A percentile compares a stretch with the other conserved stretches of the same genome.
Conservation (phyloP, 169 alveolate genomes). For the Plasmodium cynomolgi region DNA sequence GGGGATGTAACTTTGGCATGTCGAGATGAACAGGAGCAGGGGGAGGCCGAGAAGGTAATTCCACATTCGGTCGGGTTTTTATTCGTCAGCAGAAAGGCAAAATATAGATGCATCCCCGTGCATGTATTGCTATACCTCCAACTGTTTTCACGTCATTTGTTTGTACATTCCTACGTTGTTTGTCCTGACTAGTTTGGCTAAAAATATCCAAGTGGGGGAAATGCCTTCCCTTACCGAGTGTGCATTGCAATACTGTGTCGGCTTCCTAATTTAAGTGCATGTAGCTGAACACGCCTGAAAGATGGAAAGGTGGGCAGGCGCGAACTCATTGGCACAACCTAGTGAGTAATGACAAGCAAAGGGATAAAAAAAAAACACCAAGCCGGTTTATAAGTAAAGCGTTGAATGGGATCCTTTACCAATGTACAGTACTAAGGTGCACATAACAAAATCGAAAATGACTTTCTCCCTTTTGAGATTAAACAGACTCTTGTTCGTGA, state of each 20-base stretch:
- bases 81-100: neutral
- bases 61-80: slow-evolving; percentile 25
- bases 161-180: neutral
- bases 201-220: neutral
- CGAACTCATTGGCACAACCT: neutral
- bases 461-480: slow-evolving; percentile 62
- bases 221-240: neutral
- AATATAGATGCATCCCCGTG: neutral
- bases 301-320: neutral
- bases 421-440: slow-evolving; percentile 48
- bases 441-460: slow-evolving; percentile 65
- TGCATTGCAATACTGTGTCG: neutral
- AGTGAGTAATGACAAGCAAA: neutral
- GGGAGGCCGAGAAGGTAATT: neutral
- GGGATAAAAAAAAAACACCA: neutral
- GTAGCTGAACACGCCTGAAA: slow-evolving; percentile 55
- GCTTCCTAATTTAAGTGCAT: slow-evolving; percentile 51
- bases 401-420: slow-evolving; percentile 15
- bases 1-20: slow-evolving; percentile 22
- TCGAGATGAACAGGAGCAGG: neutral
- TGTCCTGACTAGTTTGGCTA: neutral
- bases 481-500: slow-evolving; percentile 31
- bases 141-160: neutral
- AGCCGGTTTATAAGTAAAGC: neutral
- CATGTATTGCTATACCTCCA: neutral